These are phyloP conservation scores for Candida fluviatilis DNA, from an alignment of 805 yeast genomes.

Conservation along the genomic window DNA sequence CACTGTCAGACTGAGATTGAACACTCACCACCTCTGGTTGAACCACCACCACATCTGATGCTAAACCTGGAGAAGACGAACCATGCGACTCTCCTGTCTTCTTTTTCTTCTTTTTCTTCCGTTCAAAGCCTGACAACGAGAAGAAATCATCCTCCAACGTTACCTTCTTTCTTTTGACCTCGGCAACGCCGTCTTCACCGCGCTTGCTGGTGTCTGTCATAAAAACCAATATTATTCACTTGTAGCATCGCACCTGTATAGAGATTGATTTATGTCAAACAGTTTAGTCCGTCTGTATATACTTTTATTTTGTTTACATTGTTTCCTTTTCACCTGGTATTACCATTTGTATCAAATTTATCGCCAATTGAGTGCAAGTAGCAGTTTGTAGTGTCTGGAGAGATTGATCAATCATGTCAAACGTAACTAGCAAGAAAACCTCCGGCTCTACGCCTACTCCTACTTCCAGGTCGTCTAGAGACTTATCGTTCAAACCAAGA, in stretches of 20 bases:
- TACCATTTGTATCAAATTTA: no score
- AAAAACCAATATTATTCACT: not conserved
- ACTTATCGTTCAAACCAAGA: slow-evolving; percentile 25
- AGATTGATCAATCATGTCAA: no score
- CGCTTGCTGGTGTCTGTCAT: not conserved
- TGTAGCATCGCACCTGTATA: no score
- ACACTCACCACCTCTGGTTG: no score
- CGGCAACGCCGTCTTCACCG: not conserved
- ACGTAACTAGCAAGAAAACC: slow-evolving; percentile 2
- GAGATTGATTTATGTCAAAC: no score
- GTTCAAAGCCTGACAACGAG: slow-evolving; percentile 14
- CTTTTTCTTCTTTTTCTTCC: slow-evolving; percentile 12
- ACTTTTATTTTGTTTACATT: no score
- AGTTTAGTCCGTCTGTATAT: no score
- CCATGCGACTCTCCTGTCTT: slow-evolving; percentile 4
- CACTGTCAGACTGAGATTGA: no score
- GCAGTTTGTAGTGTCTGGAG: no score
- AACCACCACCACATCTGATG: no score
- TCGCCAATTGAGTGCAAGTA: no score
- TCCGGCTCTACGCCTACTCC: slow-evolving; percentile 2
- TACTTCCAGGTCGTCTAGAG: slow-evolving; percentile 12
- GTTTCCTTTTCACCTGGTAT: no score
- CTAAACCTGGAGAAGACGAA: not conserved
- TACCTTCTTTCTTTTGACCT: not conserved
- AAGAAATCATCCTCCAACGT: slow-evolving; percentile 28